These are phyloP conservation scores for Centella asiatica DNA, from an alignment of 129 eudicot species.

Conservation along the genomic window DNA sequence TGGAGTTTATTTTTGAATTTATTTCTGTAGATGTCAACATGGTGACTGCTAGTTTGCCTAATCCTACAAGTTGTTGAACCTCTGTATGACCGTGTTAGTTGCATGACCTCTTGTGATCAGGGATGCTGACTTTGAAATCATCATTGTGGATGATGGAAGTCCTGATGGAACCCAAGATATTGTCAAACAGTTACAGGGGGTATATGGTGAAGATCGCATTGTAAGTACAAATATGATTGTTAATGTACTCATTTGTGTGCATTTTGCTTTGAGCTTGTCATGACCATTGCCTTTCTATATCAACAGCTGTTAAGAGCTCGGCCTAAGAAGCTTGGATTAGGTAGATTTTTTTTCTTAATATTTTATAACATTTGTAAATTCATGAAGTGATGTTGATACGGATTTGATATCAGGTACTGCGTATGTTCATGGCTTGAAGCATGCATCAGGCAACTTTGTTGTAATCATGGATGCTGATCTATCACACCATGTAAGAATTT, in stretches of 20 bases:
- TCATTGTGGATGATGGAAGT: conserved; percentile 92
- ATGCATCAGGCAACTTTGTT: conserved; percentile 80
- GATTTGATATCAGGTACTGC: conserved; percentile 64
- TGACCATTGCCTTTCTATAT: neutral
- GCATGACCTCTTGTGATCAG: conserved; percentile 25
- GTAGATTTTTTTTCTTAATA: conserved; percentile 25
- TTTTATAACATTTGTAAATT: neutral
- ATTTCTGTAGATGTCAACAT: no score
- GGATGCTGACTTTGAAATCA: conserved; percentile 71
- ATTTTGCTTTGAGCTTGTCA: neutral
- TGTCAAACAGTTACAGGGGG: conserved; percentile 78
- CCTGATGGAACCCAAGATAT: conserved; percentile 98
- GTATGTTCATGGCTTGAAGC: conserved; percentile 86
- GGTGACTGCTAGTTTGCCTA: no score
- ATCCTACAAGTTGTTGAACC: no score
- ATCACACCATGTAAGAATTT: conserved; percentile 81
- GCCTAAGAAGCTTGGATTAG: conserved; percentile 87
- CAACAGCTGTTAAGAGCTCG: conserved; percentile 74
- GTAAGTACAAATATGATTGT: conserved; percentile 28
- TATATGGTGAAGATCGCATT: conserved; percentile 82
- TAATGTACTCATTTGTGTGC: neutral
- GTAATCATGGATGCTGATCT: conserved; percentile 94
- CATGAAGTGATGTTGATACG: conserved; percentile 12
- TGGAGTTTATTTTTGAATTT: no score
- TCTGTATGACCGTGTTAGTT: neutral